These are phyloP conservation scores for Diddensiella caesifluorescens DNA, from an alignment of 805 yeast genomes.

Conservation along the genomic window DNA sequence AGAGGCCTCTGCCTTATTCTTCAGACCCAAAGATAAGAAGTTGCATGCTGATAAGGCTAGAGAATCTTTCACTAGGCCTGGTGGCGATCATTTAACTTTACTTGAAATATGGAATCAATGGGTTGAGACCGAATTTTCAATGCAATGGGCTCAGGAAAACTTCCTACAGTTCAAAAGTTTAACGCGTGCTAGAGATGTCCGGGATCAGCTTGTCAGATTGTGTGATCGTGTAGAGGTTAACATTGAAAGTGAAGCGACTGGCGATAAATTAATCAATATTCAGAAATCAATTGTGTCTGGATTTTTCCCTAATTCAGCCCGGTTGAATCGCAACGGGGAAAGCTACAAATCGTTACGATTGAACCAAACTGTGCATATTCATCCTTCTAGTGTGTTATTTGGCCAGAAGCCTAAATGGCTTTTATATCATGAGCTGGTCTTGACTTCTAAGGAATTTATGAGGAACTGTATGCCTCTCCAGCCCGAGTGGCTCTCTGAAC, in stretches of 20 bases:
- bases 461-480: slow-evolving; percentile 80
- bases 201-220: slow-evolving; percentile 59
- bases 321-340: slow-evolving; percentile 58
- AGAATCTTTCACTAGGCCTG: slow-evolving; percentile 68
- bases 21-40: slow-evolving; percentile 73
- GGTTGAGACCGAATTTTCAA: slow-evolving; percentile 54
- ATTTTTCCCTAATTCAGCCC: slow-evolving; percentile 44
- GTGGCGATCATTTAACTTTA: slow-evolving; percentile 79
- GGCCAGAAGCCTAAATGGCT: slow-evolving; percentile 67
- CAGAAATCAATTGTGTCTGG: slow-evolving; percentile 49
- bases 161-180: slow-evolving; percentile 76
- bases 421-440: slow-evolving; percentile 70
- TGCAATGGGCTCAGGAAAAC: slow-evolving; percentile 74
- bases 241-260: slow-evolving; percentile 53
- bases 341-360: slow-evolving; percentile 63
- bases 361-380: slow-evolving; percentile 65
- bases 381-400: slow-evolving; percentile 77
- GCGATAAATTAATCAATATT: slow-evolving; percentile 63
- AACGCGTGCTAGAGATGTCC: slow-evolving; percentile 72
- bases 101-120: slow-evolving; percentile 76
- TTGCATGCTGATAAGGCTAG: slow-evolving; percentile 72
- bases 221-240: slow-evolving; percentile 45
- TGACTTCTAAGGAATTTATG: slow-evolving; percentile 89
- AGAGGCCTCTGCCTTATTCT: slow-evolving; percentile 69
- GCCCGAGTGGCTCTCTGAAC: slow-evolving; percentile 69